These are phyloP conservation scores for Pichia phayaonensis DNA, from an alignment of 805 yeast species.

Conservation along the genomic window DNA sequence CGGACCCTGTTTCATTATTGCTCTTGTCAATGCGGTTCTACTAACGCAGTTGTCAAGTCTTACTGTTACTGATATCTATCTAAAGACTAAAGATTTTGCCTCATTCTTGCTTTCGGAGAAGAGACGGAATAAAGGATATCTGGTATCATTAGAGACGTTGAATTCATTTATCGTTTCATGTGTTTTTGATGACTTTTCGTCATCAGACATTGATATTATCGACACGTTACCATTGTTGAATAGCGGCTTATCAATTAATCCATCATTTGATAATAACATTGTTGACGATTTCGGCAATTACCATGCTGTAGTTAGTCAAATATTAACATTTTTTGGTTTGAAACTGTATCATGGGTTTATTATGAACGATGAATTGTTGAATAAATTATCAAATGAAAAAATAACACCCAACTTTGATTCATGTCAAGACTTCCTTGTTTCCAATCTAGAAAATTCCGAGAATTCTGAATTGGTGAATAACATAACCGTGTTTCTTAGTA, in stretches of 20 bases:
- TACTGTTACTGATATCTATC: background rate
- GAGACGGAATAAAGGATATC: background rate
- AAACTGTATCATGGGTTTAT: constrained; percentile 72
- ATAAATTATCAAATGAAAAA: background rate
- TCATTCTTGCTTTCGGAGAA: background rate
- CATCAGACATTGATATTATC: background rate
- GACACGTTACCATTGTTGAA: constrained; percentile 24
- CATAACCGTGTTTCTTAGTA: constrained; percentile 37
- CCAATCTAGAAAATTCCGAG: constrained; percentile 11
- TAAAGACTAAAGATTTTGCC: background rate
- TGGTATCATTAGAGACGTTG: background rate
- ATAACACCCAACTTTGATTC: constrained; percentile 19
- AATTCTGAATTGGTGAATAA: constrained; percentile 1
- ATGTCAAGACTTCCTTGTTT: constrained; percentile 25
- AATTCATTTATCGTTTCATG: background rate
- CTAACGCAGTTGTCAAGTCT: constrained; percentile 21
- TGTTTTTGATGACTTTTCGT: background rate
- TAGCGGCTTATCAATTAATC: constrained; percentile 67
- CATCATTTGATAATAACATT: constrained; percentile 43
- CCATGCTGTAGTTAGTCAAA: constrained; percentile 14
- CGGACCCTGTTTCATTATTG: constrained; percentile 86
- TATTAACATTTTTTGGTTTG: constrained; percentile 20
- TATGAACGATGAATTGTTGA: background rate
- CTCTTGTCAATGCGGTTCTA: constrained; percentile 63
- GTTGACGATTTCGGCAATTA: constrained; percentile 18